These are phyloP conservation scores for Nannizziopsis arthrosporioides DNA, from an alignment of 2,329 filamentous ascomycete species.

Conservation along the genomic window DNA sequence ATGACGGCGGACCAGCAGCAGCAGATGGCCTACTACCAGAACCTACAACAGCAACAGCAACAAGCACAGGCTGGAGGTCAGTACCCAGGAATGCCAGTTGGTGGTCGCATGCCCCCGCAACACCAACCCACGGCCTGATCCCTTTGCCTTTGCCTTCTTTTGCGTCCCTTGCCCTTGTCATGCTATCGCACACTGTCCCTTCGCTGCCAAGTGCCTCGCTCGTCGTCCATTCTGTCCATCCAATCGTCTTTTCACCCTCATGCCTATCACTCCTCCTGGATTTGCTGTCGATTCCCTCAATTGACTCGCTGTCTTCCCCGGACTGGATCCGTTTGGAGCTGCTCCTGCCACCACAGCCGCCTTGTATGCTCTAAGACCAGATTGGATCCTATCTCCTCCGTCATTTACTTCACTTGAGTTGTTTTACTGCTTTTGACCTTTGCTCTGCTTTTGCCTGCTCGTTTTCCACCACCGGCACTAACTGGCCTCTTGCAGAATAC, in stretches of 20 bases:
- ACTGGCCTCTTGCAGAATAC: constrained; percentile 13
- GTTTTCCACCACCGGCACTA: constrained; percentile 13
- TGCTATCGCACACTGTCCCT: background rate
- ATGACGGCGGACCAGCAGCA: constrained; percentile 57
- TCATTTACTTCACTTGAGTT: background rate
- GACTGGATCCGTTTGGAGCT: background rate
- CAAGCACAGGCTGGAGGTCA: constrained; percentile 55
- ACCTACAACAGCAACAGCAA: constrained; percentile 60
- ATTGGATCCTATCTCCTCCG: background rate
- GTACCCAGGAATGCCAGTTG: constrained; percentile 63
- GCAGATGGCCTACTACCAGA: constrained; percentile 72
- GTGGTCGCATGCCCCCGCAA: constrained; percentile 68
- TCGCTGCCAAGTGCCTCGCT: background rate
- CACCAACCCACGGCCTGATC: constrained; percentile 65
- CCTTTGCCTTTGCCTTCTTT: background rate
- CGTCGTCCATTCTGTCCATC: background rate
- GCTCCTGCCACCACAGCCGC: background rate
- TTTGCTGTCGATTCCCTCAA: background rate
- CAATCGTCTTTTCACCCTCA: background rate
- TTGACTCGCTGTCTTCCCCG: background rate
- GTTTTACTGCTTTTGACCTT: background rate
- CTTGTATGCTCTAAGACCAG: background rate
- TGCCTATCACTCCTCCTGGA: background rate
- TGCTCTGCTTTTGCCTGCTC: background rate
- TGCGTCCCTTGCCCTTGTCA: background rate